Base-by-base conservation (phyloP, 495 filamentous ascomycete species). In the Gamarada debralockiae region DNA sequence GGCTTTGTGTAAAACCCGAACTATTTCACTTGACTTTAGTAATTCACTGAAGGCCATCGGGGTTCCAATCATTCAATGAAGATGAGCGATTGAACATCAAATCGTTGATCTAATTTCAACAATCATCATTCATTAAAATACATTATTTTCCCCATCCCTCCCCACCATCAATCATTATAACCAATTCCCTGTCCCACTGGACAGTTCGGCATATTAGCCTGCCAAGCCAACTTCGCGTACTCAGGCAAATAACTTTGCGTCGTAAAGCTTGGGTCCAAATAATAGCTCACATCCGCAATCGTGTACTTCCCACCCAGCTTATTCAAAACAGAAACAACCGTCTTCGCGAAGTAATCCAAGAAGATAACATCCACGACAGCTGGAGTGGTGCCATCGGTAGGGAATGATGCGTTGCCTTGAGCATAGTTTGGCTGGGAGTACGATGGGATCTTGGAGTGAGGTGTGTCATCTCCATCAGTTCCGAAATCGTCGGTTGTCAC, bases 321-420 rank as follows among this genome's bases (percentile, higher is more conserved):
- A n/a, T 61, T 60, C 50, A 77, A 57, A n/a, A 70, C 65, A 13
- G 34, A 14, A 36, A 83, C 58, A 33, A 89, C 69, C 61, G 79
- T 81, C 33, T 67, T 65, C 63, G 89, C 76, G 56, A 88, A 82
- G 61, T 89, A 92, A 57, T 90, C 86, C 48, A 88, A 76, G 67
- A 89, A 95, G 33, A 92, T 77, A 9, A 95, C 59, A 65, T 92
- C 88, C 8, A 92, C 81, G 0, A 58, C 76, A 52, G 81, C 74
- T 1, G 85, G 47, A 49, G 56, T 75, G 3, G 62, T 61, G 0
- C 67, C 69, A 17, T 62, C 58, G 3, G 58, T 58, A 14, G 73
- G 61, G 45, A 82, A 80, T 15, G 67, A 71, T 20, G 79, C 71
- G 36, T 76, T 62, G 0, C 80, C 69, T 57, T 82, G 80, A 50